Conservation (phyloP, 2,329 filamentous ascomycete species). For the Coniochaeta pulveracea region DNA sequence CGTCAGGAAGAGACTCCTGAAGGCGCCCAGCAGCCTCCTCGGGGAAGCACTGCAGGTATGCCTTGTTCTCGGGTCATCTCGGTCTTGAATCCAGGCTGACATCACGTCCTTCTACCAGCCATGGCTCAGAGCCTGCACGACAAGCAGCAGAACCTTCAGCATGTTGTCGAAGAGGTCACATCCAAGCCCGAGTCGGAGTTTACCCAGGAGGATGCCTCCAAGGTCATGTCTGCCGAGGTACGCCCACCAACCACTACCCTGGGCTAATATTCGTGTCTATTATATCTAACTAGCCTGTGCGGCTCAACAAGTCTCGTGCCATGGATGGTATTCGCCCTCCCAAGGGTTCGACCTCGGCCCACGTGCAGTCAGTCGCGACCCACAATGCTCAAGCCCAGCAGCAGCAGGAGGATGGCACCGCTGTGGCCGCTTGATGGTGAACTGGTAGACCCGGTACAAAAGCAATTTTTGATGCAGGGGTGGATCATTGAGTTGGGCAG, state of each 20-base stretch:
- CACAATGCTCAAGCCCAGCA: not conserved
- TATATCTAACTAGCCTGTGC: not conserved
- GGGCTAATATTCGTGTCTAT: too few relatives aligned
- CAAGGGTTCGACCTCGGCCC: not conserved
- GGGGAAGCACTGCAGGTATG: not conserved
- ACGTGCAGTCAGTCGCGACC: not conserved
- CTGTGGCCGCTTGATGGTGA: too few relatives aligned
- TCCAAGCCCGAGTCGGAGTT: not conserved
- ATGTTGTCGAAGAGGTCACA: not conserved
- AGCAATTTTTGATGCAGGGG: too few relatives aligned
- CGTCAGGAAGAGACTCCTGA: not conserved
- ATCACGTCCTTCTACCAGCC: not conserved
- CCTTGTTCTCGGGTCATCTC: not conserved
- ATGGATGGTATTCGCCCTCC: not conserved
- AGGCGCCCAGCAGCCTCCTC: not conserved
- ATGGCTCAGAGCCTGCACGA: conserved; percentile 1
- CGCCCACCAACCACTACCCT: not conserved
- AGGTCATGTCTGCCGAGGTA: not conserved
- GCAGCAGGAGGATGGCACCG: too few relatives aligned
- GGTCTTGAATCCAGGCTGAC: not conserved
- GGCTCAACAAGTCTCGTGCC: not conserved
- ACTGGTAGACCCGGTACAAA: too few relatives aligned
- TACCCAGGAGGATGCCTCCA: not conserved
- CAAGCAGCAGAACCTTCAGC: not conserved
- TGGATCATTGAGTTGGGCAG: too few relatives aligned